Conservation (phyloP, 1,284 basidiomycete genomes). For the Thelephora terrestris region DNA sequence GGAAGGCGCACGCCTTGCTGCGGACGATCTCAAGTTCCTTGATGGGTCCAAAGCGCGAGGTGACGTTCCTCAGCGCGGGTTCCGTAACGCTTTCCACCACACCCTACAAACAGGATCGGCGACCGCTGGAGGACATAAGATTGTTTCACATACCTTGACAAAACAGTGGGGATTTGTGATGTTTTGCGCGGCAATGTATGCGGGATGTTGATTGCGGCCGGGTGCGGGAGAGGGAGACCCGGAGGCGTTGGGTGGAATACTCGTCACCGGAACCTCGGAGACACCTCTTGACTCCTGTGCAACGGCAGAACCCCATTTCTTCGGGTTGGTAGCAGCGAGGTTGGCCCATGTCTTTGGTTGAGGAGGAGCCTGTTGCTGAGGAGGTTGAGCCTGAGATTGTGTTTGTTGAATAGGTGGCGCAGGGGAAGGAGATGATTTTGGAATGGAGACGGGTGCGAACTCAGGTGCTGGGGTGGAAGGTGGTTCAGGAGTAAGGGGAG, state of each 20-base stretch:
- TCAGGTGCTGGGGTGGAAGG: slow-evolving; percentile 32
- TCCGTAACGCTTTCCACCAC: slow-evolving; percentile 70
- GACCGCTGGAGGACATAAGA: not conserved
- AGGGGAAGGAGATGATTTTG: slow-evolving; percentile 24
- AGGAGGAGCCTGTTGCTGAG: slow-evolving; percentile 35
- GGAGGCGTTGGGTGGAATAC: slow-evolving; percentile 34
- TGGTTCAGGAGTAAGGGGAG: slow-evolving; percentile 20
- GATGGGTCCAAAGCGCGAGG: slow-evolving; percentile 72
- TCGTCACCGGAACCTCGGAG: slow-evolving; percentile 46
- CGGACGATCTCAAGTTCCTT: slow-evolving; percentile 88
- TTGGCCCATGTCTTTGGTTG: slow-evolving; percentile 83
- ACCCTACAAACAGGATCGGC: slow-evolving; percentile 31
- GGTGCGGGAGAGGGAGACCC: slow-evolving; percentile 37
- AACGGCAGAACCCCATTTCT: slow-evolving; percentile 72
- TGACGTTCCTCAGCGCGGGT: slow-evolving; percentile 48
- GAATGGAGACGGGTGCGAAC: slow-evolving; percentile 25
- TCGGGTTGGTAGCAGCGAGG: slow-evolving; percentile 71
- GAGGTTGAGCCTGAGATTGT: slow-evolving; percentile 21
- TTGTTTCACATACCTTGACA: slow-evolving; percentile 58
- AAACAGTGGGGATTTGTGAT: slow-evolving; percentile 73
- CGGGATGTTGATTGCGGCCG: slow-evolving; percentile 31
- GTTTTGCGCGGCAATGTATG: slow-evolving; percentile 44
- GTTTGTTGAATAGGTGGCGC: slow-evolving; percentile 15
- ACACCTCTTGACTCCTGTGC: slow-evolving; percentile 65
- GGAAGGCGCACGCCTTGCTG: slow-evolving; percentile 86